phyloP scores from a whole-genome alignment of 192 early-diverging fungal species.

The Blastocladiella britannica region DNA sequence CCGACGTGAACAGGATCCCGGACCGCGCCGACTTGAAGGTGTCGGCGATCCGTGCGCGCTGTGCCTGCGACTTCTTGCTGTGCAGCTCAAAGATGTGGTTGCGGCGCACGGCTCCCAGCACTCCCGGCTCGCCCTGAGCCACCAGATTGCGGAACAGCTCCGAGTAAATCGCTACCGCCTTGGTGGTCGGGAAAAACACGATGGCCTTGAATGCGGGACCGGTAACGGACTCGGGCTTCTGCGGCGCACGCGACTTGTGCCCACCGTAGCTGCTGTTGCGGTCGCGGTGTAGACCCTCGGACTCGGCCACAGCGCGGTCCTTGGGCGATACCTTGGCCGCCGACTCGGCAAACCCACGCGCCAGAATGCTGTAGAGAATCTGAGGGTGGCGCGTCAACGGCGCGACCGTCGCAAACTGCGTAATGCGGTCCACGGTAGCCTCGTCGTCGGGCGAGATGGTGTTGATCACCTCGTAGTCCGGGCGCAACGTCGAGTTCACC shows the following conservation, averaged over 20 bases:
- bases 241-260: background rate
- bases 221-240: background rate
- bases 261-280: too few relatives aligned
- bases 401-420: slow-evolving; percentile 50
- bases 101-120: background rate
- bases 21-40: slow-evolving; percentile 41
- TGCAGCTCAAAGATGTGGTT: slow-evolving; percentile 40
- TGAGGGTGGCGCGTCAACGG: slow-evolving; percentile 39
- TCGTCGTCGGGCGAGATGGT: slow-evolving; percentile 66
- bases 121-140: slow-evolving; percentile 8
- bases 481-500: slow-evolving; percentile 37
- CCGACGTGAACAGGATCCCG: slow-evolving; percentile 71
- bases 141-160: slow-evolving; percentile 30
- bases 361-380: slow-evolving; percentile 40
- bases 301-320: slow-evolving; percentile 23
- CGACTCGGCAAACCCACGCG: too few relatives aligned
- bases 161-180: slow-evolving; percentile 37
- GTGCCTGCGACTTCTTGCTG: slow-evolving; percentile 52
- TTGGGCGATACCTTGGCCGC: too few relatives aligned
- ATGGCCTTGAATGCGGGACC: slow-evolving; percentile 47
- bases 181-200: slow-evolving; percentile 71
- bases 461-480: slow-evolving; percentile 50
- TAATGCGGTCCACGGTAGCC: slow-evolving; percentile 58
- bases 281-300: too few relatives aligned
- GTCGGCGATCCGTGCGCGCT: slow-evolving; percentile 47